Conservation (phyloP, 345 rosid species). For the Eucalyptus grandis region DNA sequence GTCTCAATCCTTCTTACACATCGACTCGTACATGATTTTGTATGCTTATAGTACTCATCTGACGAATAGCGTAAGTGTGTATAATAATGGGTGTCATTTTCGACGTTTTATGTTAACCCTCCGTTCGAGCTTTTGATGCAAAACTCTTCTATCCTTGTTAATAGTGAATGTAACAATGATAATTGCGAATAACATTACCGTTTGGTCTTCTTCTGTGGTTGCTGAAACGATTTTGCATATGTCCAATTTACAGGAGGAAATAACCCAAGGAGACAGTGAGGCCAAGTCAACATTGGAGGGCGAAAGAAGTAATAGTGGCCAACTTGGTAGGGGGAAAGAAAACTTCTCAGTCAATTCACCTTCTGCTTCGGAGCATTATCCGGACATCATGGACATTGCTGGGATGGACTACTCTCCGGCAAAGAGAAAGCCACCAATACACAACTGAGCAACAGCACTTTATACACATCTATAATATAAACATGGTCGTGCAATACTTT, state of each 20-base stretch:
- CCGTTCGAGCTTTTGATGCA: background rate
- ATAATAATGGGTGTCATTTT: background rate
- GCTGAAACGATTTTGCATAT: background rate
- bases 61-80: background rate
- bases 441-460: conserved; percentile 10
- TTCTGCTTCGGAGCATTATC: background rate
- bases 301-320: background rate
- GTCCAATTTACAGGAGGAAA: background rate
- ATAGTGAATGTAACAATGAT: background rate
- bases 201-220: background rate
- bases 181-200: background rate
- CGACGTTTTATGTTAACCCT: background rate
- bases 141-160: background rate
- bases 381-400: conserved; percentile 12
- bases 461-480: background rate
- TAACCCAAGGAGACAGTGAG: background rate
- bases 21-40: background rate
- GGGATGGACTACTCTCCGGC: conserved; percentile 54
- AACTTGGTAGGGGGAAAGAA: background rate
- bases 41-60: background rate
- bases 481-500: background rate
- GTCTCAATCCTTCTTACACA: background rate
- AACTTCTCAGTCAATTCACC: background rate
- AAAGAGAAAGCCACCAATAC: conserved; percentile 43
- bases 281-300: background rate